A percentile compares a stretch with the other conserved stretches of the same genome.
Evolutionary conservation across 768 basidiomycete genomes (phyloP).

Genomic region (Antrodiella citrinella): DNA sequence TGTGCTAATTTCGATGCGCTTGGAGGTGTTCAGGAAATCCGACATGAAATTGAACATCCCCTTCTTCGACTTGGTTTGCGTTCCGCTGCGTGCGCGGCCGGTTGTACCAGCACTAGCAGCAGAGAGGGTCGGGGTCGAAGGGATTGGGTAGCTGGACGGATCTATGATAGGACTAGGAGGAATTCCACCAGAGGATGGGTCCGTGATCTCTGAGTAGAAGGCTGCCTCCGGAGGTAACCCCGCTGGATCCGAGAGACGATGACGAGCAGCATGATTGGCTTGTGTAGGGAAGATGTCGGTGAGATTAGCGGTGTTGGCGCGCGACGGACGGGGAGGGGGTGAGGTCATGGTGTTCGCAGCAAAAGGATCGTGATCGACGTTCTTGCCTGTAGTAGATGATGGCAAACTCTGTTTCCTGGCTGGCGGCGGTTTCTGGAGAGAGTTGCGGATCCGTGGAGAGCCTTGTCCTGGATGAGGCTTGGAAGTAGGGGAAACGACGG

Average conservation of each 20-base stretch:
- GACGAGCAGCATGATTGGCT: constrained; percentile 29
- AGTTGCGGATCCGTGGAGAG: constrained; percentile 36
- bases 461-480: constrained; percentile 19
- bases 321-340: constrained; percentile 71
- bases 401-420: constrained; percentile 48
- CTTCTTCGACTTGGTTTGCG: constrained; percentile 43
- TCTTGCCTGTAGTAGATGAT: constrained; percentile 23
- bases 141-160: constrained; percentile 7
- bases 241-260: constrained; percentile 45
- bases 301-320: constrained; percentile 77
- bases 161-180: constrained; percentile 6
- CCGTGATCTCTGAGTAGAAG: constrained; percentile 20
- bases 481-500: constrained; percentile 19
- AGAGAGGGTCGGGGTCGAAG: constrained; percentile 11
- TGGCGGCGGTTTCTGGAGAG: constrained; percentile 55
- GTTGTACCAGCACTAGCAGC: constrained; percentile 18
- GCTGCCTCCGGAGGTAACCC: constrained; percentile 26
- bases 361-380: constrained; percentile 52
- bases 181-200: constrained; percentile 16
- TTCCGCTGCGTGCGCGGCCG: constrained; percentile 35
- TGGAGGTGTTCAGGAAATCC: constrained; percentile 68
- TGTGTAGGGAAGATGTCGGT: constrained; percentile 59
- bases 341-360: constrained; percentile 31
- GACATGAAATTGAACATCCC: constrained; percentile 59
- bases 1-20: constrained; percentile 88